These are phyloP conservation scores for Gloeostereum incarnatum DNA, from an alignment of 768 basidiomycete species.

Conservation along the genomic window DNA sequence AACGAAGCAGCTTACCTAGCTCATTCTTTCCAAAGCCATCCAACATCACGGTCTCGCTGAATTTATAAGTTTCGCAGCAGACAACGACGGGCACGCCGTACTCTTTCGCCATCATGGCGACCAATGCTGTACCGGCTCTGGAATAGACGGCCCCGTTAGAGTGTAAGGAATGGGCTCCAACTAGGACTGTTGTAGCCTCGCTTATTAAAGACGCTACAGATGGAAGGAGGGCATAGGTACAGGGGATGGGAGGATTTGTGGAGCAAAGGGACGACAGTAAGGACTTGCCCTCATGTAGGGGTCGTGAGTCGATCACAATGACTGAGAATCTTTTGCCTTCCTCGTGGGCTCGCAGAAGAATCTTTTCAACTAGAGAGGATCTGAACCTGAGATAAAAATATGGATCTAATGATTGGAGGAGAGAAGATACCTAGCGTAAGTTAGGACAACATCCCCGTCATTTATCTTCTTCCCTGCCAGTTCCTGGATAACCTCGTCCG, in stretches of 20 bases:
- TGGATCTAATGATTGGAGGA: not conserved
- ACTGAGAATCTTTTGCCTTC: conserved; percentile 79
- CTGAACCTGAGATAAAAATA: conserved; percentile 27
- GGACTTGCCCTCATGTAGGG: conserved; percentile 86
- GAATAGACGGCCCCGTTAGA: conserved; percentile 93
- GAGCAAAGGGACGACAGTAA: conserved; percentile 62
- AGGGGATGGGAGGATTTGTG: conserved; percentile 55
- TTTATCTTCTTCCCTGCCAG: conserved; percentile 90
- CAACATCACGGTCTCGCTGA: conserved; percentile 84
- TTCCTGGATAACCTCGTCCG: conserved; percentile 88
- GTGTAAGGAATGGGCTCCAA: conserved; percentile 92
- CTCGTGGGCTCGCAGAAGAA: conserved; percentile 67
- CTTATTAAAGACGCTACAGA: conserved; percentile 74
- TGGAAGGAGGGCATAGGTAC: conserved; percentile 88
- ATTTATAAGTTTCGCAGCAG: conserved; percentile 98
- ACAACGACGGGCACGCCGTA: conserved; percentile 90
- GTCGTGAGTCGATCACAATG: conserved; percentile 90
- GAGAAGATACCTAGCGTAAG: conserved; percentile 70
- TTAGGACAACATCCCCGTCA: conserved; percentile 86
- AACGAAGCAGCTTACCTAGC: conserved; percentile 48
- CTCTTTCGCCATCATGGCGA: conserved; percentile 92
- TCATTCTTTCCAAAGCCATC: conserved; percentile 97
- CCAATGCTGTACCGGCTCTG: conserved; percentile 89
- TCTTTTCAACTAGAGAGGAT: conserved; percentile 91
- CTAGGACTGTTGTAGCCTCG: conserved; percentile 74